Conservation (phyloP, 768 basidiomycete genomes). For the Termitomyces sp. region DNA sequence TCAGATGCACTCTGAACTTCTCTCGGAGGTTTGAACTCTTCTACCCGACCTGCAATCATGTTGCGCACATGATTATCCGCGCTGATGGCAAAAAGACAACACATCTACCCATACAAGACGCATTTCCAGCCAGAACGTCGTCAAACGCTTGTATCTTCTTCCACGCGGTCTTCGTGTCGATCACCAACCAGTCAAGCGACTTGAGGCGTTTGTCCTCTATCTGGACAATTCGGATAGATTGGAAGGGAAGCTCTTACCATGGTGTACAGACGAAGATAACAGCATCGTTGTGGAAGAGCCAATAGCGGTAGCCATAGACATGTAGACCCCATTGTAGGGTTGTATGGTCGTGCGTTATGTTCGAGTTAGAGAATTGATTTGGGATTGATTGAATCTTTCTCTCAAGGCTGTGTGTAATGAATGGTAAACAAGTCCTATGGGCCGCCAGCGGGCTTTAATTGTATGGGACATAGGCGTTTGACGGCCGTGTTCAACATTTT, state of each 20-base stretch:
- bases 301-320: not conserved
- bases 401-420: not conserved
- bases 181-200: not conserved
- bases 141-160: not conserved
- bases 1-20: too few relatives aligned
- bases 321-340: not conserved
- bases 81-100: not conserved
- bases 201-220: not conserved
- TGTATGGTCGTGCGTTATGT: not conserved
- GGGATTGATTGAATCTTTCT: not conserved
- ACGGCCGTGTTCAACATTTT: not conserved
- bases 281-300: not conserved
- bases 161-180: conserved; percentile 2
- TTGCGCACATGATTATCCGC: not conserved
- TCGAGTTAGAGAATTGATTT: not conserved
- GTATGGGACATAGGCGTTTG: not conserved
- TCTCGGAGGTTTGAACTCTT: not conserved
- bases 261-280: not conserved
- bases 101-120: not conserved
- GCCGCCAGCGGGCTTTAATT: not conserved
- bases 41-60: not conserved
- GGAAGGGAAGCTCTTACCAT: conserved; percentile 3
- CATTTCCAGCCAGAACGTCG: too few relatives aligned
- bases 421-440: not conserved
- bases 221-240: not conserved